These are phyloP conservation scores for Nyctanthes arbortristis DNA, from an alignment of 257 asterid species.

Conservation along the genomic window DNA sequence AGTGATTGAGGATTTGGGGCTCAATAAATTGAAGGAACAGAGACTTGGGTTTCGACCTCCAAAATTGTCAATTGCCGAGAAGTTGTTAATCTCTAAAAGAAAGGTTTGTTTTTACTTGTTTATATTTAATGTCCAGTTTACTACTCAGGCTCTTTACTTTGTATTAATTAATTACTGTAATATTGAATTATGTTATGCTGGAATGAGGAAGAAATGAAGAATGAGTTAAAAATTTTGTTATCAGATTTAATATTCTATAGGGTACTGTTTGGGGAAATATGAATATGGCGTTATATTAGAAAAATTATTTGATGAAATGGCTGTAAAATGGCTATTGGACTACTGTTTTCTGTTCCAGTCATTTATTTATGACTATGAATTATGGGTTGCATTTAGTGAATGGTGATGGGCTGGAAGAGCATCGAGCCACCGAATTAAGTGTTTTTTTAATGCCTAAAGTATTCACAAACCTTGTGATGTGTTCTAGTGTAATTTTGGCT, in stretches of 20 bases:
- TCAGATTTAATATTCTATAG: constrained; percentile 2
- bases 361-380: not conserved
- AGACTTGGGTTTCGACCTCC: constrained; percentile 73
- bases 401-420: not conserved
- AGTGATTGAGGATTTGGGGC: constrained; percentile 89
- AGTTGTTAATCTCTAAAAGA: constrained; percentile 61
- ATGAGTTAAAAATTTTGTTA: constrained; percentile 6
- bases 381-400: not conserved
- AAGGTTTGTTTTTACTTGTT: constrained; percentile 57
- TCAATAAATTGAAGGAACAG: constrained; percentile 68
- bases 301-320: constrained; percentile 1
- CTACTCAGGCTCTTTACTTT: not conserved
- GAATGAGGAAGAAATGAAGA: not conserved
- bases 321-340: not conserved
- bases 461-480: not conserved
- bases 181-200: not conserved
- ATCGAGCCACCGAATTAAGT: not conserved
- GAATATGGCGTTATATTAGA: constrained; percentile 18
- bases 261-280: constrained; percentile 11
- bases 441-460: not conserved
- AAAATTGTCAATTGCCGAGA: constrained; percentile 79
- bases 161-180: no score
- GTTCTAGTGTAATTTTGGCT: not conserved
- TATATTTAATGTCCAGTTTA: constrained; percentile 11
- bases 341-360: not conserved